Percentiles rank a stretch among this genome's conserved stretches.
Conservation (phyloP, 768 basidiomycete genomes). For the Cystofilobasidium macerans region DNA sequence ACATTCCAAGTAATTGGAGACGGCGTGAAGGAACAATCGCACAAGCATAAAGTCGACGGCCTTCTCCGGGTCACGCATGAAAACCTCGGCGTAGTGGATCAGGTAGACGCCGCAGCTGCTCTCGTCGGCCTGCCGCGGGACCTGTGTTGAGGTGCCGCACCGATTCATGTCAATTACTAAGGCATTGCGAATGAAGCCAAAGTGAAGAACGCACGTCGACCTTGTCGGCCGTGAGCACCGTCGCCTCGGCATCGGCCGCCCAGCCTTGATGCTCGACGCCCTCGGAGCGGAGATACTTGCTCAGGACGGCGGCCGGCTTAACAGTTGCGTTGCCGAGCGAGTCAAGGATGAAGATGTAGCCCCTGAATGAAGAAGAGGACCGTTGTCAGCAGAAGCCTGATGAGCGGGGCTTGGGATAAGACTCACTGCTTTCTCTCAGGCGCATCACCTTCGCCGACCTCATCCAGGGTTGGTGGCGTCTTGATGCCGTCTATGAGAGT, state of each 20-base stretch:
- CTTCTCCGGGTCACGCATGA: constrained; percentile 53
- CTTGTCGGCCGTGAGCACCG: constrained; percentile 25
- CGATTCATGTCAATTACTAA: neutral
- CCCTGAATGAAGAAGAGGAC: constrained; percentile 41
- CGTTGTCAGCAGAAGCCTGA: too few species aligned
- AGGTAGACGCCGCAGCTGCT: constrained; percentile 90
- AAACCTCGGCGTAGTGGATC: constrained; percentile 69
- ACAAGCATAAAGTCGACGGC: constrained; percentile 48
- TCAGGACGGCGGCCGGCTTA: constrained; percentile 49
- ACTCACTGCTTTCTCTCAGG: neutral
- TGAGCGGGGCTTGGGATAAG: neutral
- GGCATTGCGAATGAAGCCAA: neutral
- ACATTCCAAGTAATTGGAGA: too few species aligned
- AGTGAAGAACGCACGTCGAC: constrained; percentile 22
- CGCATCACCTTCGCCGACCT: too few species aligned
- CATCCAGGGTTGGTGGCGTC: too few species aligned
- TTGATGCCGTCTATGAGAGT: too few species aligned
- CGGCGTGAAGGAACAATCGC: neutral
- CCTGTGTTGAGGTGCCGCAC: constrained; percentile 51
- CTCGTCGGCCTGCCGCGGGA: constrained; percentile 76
- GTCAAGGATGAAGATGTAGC: constrained; percentile 78
- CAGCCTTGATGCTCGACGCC: constrained; percentile 57
- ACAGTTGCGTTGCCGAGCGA: constrained; percentile 66
- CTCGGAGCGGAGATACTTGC: constrained; percentile 60
- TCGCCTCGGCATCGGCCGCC: constrained; percentile 23